Evolutionary conservation across 1,284 basidiomycete genomes (phyloP).

Genomic region (Microbotryum intermedium): DNA sequence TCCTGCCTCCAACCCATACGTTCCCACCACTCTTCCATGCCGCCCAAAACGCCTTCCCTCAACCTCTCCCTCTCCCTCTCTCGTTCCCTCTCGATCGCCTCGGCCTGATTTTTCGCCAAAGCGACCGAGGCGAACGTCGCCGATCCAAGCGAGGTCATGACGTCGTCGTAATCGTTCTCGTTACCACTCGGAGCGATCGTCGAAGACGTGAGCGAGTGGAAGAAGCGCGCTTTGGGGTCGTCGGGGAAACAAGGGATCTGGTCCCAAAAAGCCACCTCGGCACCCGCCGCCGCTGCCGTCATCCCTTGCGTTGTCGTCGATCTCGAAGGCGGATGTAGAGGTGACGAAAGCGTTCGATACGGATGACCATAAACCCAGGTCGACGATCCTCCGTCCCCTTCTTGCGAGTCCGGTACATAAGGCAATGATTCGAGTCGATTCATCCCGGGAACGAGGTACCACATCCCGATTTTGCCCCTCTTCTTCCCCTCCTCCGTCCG

Average conservation of each 20-base stretch:
- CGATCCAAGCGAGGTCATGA: slow-evolving; percentile 46
- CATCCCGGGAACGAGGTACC: slow-evolving; percentile 66
- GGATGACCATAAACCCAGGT: slow-evolving; percentile 68
- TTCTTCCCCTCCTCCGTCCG: slow-evolving; percentile 23
- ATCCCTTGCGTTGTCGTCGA: slow-evolving; percentile 1
- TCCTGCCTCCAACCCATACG: slow-evolving; percentile 90
- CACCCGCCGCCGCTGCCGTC: not conserved
- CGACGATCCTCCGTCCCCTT: slow-evolving; percentile 9
- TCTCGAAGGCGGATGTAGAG: slow-evolving; percentile 45
- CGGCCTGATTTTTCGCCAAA: not conserved
- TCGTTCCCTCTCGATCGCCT: slow-evolving; percentile 21
- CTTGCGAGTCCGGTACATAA: slow-evolving; percentile 43
- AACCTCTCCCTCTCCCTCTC: slow-evolving; percentile 27
- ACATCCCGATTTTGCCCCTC: slow-evolving; percentile 38
- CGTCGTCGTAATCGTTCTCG: slow-evolving; percentile 48
- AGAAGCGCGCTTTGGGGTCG: slow-evolving; percentile 83
- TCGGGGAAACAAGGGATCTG: slow-evolving; percentile 82
- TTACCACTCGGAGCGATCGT: slow-evolving; percentile 49
- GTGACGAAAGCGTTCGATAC: slow-evolving; percentile 53
- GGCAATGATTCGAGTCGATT: slow-evolving; percentile 59
- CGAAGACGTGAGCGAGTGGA: slow-evolving; percentile 64
- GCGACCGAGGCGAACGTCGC: slow-evolving; percentile 46
- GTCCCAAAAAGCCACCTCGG: slow-evolving; percentile 51
- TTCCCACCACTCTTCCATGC: slow-evolving; percentile 78
- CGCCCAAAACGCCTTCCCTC: slow-evolving; percentile 27